phyloP scores from a whole-genome alignment of 1,284 basidiomycete genomes.

The Ganoderma multipileum region DNA sequence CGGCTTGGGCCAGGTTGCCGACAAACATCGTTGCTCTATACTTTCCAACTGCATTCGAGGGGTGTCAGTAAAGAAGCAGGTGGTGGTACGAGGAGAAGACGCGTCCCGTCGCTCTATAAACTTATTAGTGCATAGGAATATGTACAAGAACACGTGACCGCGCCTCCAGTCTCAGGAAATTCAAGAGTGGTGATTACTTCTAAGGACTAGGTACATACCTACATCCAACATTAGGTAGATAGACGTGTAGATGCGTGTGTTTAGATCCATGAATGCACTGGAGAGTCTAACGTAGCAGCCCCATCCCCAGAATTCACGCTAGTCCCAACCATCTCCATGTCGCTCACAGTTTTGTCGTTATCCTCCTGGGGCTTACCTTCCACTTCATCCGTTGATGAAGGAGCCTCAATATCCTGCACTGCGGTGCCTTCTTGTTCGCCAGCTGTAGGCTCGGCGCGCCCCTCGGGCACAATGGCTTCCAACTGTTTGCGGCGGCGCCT shows the following conservation, averaged over 20 bases:
- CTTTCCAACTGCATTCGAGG: not conserved
- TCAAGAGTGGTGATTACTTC: not conserved
- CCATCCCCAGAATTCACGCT: not conserved
- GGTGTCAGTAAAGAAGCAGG: not conserved
- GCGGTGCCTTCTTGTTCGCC: not conserved
- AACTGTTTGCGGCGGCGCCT: conserved; percentile 27
- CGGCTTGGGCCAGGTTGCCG: not conserved
- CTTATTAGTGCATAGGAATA: not conserved
- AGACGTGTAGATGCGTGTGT: not conserved
- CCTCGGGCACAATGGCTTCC: not conserved
- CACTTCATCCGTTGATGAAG: not conserved
- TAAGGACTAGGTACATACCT: not conserved
- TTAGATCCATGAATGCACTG: not conserved
- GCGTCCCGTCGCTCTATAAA: not conserved
- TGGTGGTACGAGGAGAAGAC: not conserved
- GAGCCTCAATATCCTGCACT: not conserved
- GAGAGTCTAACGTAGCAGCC: not conserved
- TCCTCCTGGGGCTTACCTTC: not conserved
- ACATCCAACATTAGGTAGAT: not conserved
- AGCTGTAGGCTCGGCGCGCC: not conserved
- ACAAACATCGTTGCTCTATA: not conserved
- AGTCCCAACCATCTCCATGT: not conserved
- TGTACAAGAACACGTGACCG: not conserved
- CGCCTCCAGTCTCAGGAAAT: not conserved
- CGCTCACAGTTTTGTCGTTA: not conserved